A percentile compares a stretch with the other conserved stretches of the same genome.
Evolutionary conservation across 768 basidiomycete species (phyloP).

Genomic region (Artomyces pyxidatus): DNA sequence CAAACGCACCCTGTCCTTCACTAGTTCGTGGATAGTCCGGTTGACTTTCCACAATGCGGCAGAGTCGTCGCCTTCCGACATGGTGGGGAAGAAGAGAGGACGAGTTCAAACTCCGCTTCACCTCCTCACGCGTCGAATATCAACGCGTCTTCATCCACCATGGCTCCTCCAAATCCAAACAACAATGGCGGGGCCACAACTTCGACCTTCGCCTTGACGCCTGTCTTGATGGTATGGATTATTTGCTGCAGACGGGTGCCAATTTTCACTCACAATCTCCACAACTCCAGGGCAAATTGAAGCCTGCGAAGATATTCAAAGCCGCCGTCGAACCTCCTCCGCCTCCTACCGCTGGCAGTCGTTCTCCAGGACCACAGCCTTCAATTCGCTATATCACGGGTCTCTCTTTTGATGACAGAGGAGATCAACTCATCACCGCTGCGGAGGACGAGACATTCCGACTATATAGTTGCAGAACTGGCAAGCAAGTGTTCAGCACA

Average conservation of each 20-base stretch:
- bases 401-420: conserved; percentile 85
- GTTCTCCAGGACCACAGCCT: conserved; percentile 21
- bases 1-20: conserved; percentile 80
- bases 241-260: too few species aligned
- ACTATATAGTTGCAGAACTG: conserved; percentile 80
- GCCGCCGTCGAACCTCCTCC: conserved; percentile 58
- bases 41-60: conserved; percentile 95
- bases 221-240: conserved; percentile 25
- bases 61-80: conserved; percentile 71
- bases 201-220: conserved; percentile 18
- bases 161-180: conserved; percentile 8
- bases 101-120: conserved; percentile 50
- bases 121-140: not conserved
- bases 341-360: conserved; percentile 36
- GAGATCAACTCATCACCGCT: conserved; percentile 79
- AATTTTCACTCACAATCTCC: not conserved
- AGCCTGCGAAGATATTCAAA: conserved; percentile 87
- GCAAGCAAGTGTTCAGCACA: conserved; percentile 68
- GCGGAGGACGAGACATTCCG: conserved; percentile 91
- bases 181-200: conserved; percentile 7
- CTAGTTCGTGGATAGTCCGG: conserved; percentile 92
- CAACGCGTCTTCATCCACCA: not conserved
- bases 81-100: conserved; percentile 26
- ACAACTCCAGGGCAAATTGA: conserved; percentile 63
- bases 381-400: conserved; percentile 71